Evolutionary conservation across 2,329 filamentous ascomycete species (phyloP), one percentile per base, ranked within the genome.

Genomic region (Hymenoscyphus occultus): DNA sequence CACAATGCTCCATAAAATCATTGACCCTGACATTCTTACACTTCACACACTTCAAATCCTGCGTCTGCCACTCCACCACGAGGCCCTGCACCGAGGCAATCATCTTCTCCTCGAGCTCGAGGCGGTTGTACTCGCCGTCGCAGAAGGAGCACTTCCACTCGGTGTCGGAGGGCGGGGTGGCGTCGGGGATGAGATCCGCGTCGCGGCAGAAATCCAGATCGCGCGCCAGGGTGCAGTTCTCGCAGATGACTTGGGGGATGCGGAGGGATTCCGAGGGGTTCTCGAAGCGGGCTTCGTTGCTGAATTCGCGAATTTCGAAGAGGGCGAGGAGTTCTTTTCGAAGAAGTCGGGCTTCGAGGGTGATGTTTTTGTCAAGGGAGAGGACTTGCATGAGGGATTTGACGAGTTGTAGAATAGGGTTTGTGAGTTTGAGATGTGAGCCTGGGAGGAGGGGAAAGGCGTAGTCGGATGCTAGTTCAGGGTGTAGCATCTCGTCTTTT

Each of bases 1-100:
- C 90, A 78, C 96, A 99, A 77, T 98, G 93, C 77, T 97, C 94
- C 88, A 95, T 93, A 72, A 98, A 96, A 74, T 97, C 94, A 76
- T 97, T 98, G 51, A 91, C 83, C 74, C 92, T 82, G 48, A 97
- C 78, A 71, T 92, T 92, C 39, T 84, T 86, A 76, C 88, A 90
- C 65, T 84, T 82, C 0, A 59, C 65, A 70, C 95, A 99, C 78
- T 92, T 92, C 65, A 98, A 78, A 76, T 99, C 95, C 79, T 98
- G 94, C 40, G 89, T 91, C 68, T 87, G 84, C 93, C 96, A 99
- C 72, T 90, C 87, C 32, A 92, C 84, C 7, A 92, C 81, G 74
- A 90, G 79, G 28, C 85, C 86, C 76, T 97, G 88, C 19, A 97
- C 89, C 64, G 90, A 84, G 0, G 83, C 85, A 54, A 99, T 84